Conservation (phyloP, 2,329 filamentous ascomycete species). For the Lachnellula willkommii region DNA sequence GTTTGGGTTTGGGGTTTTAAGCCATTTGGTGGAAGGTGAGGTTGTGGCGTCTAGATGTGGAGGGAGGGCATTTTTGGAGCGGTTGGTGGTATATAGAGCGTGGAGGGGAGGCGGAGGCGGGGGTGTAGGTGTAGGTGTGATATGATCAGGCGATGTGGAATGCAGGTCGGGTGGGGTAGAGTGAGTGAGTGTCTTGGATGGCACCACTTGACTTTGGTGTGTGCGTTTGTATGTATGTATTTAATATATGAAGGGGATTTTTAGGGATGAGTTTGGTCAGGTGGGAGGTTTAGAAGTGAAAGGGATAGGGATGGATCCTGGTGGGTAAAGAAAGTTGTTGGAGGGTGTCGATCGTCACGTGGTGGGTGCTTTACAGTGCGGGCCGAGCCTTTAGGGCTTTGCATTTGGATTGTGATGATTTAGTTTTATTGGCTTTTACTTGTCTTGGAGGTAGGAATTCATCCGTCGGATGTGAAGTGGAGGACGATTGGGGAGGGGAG, state of each 20-base stretch:
- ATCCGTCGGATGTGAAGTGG: too few species aligned
- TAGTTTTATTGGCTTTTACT: too few species aligned
- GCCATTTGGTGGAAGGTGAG: background rate
- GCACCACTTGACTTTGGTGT: background rate
- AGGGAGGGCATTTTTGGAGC: too few species aligned
- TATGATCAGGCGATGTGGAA: background rate
- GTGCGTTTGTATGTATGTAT: too few species aligned
- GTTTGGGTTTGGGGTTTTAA: conserved; percentile 1
- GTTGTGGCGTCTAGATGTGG: too few species aligned
- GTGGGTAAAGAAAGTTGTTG: background rate
- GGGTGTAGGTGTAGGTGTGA: background rate
- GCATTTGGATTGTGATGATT: background rate
- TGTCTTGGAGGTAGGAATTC: too few species aligned
- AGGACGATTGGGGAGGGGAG: too few species aligned
- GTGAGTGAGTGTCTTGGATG: background rate
- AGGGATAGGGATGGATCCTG: background rate
- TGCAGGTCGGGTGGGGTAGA: background rate
- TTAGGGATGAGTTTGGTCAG: background rate
- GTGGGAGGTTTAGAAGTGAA: background rate
- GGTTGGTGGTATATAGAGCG: background rate
- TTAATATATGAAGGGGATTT: too few species aligned
- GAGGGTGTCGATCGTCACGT: background rate
- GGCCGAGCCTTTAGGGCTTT: background rate
- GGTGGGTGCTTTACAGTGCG: background rate
- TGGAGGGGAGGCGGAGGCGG: background rate